Evolutionary conservation across 1,284 basidiomycete species (phyloP).

Genomic region (Ustanciosporium gigantosporum): DNA sequence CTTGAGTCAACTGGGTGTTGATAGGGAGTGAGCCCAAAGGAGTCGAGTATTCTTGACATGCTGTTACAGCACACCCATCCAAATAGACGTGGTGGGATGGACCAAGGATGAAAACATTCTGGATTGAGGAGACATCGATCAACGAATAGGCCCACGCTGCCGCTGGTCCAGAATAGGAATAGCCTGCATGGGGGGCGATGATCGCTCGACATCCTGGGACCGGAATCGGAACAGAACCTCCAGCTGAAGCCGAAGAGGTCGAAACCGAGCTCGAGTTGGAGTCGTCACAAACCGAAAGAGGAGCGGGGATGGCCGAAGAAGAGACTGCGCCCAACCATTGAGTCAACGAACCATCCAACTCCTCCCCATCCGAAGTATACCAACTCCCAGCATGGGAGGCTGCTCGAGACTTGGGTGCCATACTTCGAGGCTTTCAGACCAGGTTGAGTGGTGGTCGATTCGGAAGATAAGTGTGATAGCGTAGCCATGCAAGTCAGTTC

Average conservation of each 20-base stretch:
- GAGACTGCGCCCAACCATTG: conserved; percentile 24
- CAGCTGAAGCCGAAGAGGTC: too few relatives aligned
- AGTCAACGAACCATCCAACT: conserved; percentile 17
- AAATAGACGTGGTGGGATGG: conserved; percentile 93
- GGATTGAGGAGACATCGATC: conserved; percentile 78
- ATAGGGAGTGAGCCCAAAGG: conserved; percentile 82
- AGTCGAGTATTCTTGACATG: conserved; percentile 76
- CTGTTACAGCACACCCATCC: conserved; percentile 80
- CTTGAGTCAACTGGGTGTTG: conserved; percentile 72
- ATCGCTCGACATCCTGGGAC: conserved; percentile 81
- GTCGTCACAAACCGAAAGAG: conserved; percentile 6
- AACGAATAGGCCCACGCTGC: conserved; percentile 95
- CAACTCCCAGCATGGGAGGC: conserved; percentile 88
- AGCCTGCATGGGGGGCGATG: conserved; percentile 98
- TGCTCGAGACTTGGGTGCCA: conserved; percentile 42
- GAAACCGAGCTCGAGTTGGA: conserved; percentile 6
- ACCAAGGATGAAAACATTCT: conserved; percentile 89
- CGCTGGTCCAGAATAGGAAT: conserved; percentile 87
- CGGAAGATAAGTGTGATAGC: too few relatives aligned
- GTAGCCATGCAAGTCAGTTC: too few relatives aligned
- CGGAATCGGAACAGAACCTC: conserved; percentile 67
- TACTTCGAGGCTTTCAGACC: too few relatives aligned
- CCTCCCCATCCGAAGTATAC: conserved; percentile 75
- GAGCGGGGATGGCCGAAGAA: conserved; percentile 1
- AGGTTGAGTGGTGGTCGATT: too few relatives aligned